phyloP scores from a whole-genome alignment of 352 stramenopile genomes.

The Globisporangium parvum region DNA sequence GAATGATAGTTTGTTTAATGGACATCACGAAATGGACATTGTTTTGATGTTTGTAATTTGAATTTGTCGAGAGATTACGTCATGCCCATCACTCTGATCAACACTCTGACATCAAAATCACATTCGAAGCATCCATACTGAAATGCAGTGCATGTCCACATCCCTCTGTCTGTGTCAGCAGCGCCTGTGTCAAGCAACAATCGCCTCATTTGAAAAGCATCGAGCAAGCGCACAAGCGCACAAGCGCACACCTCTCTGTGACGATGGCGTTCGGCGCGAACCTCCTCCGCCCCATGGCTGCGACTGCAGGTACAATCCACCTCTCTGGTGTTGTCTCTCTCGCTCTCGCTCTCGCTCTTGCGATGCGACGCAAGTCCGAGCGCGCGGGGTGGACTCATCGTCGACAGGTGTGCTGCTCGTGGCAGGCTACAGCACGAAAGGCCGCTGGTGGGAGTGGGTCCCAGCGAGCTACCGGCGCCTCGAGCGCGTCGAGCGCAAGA shows the following conservation, averaged over 20 bases:
- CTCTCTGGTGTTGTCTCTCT: constrained; percentile 4
- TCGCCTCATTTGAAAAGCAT: not conserved
- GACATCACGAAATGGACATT: too few species aligned
- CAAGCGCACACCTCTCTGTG: too few species aligned
- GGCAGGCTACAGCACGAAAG: constrained; percentile 50
- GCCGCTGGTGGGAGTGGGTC: constrained; percentile 66
- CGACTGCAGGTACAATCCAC: constrained; percentile 17
- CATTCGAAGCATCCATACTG: too few species aligned
- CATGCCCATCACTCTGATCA: too few species aligned
- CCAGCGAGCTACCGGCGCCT: constrained; percentile 63
- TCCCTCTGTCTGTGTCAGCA: not conserved
- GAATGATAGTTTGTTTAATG: too few species aligned
- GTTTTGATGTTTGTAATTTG: too few species aligned
- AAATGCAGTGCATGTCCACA: too few species aligned
- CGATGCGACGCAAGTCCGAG: not conserved
- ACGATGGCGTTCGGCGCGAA: constrained; percentile 10
- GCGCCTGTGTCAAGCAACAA: not conserved
- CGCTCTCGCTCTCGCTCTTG: not conserved
- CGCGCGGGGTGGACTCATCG: constrained; percentile 11
- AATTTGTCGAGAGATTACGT: too few species aligned
- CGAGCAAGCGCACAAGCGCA: not conserved
- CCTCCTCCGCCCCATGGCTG: constrained; percentile 24
- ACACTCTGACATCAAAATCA: too few species aligned
- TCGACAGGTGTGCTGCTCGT: constrained; percentile 37
- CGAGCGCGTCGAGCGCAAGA: constrained; percentile 52